Evolutionary conservation across 2,329 filamentous ascomycete genomes (phyloP), one percentile per base, ranked within the genome.

Genomic region (Lomentospora prolificans): DNA sequence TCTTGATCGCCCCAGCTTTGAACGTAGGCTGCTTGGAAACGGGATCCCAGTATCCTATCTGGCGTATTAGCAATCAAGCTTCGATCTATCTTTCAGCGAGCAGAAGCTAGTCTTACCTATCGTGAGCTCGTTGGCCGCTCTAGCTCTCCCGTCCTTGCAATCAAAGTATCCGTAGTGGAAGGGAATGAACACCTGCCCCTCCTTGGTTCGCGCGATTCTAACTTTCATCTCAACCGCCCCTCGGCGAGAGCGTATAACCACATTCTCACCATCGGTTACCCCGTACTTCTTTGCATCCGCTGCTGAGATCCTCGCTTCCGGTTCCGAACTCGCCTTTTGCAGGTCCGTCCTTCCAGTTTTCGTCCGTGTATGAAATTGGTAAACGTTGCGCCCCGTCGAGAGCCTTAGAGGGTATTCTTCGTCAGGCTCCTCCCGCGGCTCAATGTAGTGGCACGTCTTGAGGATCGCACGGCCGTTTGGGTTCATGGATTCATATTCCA

Each of bases 141-240:
- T 57, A 2, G 68, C 64, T 31, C 64, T 48, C 5, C 62, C 65
- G 50, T 66, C 66, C n/a, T 64, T 61, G 7, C 61, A 58, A 59
- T 71, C 69, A 48, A 61, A 71, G 52, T 70, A 70, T 6, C 67
- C 67, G 60, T 67, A 70, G 53, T 71, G 69, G 50, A 71, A 71
- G 2, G 68, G 68, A n/a, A 70, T 67, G 51, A 71, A 71, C 4
- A 65, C 63, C 51, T 70, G 66, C 2, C 68, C 67, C 19, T 61
- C 33, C 9, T 53, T 55, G 8, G 68, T 67, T 3, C 61, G 56
- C 0, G 67, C 67, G 3, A 68, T 59, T n/a, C 55, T 56, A 5
- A 62, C 66, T 7, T 58, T 60, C 8, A 70, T 28, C 56, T 70
- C 64, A 7, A 70, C 62, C 7, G 58, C 58, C 1, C 69, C 69